These are phyloP conservation scores for Pythium periplocum DNA, from an alignment of 352 stramenopile species.

Conservation along the genomic window DNA sequence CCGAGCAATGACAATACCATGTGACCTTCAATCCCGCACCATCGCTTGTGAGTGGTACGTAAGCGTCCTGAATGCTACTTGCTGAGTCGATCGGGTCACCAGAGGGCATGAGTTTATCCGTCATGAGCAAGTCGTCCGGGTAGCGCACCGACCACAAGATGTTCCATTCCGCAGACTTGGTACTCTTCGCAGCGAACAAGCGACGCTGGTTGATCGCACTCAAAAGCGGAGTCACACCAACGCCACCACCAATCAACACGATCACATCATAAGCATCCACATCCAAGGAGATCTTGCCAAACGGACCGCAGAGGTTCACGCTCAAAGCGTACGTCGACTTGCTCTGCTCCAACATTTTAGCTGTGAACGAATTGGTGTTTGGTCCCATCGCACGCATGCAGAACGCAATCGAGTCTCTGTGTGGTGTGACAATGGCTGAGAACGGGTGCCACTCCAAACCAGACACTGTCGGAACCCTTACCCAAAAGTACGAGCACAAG, in stretches of 20 bases:
- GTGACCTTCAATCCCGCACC: constrained; percentile 36
- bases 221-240: constrained; percentile 77
- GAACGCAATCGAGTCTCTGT: constrained; percentile 78
- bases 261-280: constrained; percentile 61
- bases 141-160: constrained; percentile 62
- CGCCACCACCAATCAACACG: constrained; percentile 59
- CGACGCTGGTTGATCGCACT: constrained; percentile 65
- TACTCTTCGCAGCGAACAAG: constrained; percentile 17
- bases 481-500: constrained; percentile 69
- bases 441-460: constrained; percentile 75
- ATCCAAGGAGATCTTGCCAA: constrained; percentile 56
- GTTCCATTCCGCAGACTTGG: constrained; percentile 41
- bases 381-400: constrained; percentile 55
- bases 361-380: constrained; percentile 36
- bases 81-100: constrained; percentile 28
- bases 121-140: constrained; percentile 62
- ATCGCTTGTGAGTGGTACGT: constrained; percentile 22
- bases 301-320: constrained; percentile 61
- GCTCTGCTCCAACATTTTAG: constrained; percentile 37
- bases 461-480: constrained; percentile 66
- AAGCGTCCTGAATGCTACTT: constrained; percentile 38
- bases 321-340: constrained; percentile 33
- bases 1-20: constrained; percentile 64
- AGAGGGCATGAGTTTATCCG: constrained; percentile 60
- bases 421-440: constrained; percentile 64